Evolutionary conservation across 2,329 filamentous ascomycete genomes (phyloP).

Genomic region (Aureobasidium lini): DNA sequence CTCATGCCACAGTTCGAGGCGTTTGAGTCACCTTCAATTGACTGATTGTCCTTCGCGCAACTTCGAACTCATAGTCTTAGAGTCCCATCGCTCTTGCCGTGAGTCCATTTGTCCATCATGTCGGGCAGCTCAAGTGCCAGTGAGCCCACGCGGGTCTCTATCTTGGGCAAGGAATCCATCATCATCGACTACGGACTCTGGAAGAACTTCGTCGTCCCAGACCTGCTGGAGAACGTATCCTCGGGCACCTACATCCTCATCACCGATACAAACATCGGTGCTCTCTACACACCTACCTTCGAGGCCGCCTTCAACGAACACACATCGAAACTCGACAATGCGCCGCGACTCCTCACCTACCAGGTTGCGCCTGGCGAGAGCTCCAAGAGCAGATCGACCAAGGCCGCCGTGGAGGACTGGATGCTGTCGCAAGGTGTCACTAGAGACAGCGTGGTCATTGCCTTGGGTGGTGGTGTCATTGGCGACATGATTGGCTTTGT

Average conservation of each 20-base stretch:
- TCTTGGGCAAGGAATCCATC: constrained; percentile 84
- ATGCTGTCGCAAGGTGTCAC: constrained; percentile 88
- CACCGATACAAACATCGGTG: constrained; percentile 86
- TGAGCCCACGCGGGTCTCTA: constrained; percentile 57
- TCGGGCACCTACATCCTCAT: constrained; percentile 94
- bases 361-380: constrained; percentile 84
- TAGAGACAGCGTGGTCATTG: constrained; percentile 88
- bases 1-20: neutral
- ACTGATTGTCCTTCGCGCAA: neutral
- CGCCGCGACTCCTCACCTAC: constrained; percentile 69
- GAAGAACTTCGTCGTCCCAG: constrained; percentile 70
- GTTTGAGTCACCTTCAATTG: constrained; percentile 1
- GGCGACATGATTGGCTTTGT: constrained; percentile 98
- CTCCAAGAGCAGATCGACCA: constrained; percentile 88
- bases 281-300: constrained; percentile 75
- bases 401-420: constrained; percentile 96
- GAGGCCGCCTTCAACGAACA: constrained; percentile 52
- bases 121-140: constrained; percentile 9
- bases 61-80: neutral
- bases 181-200: constrained; percentile 88
- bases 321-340: constrained; percentile 37
- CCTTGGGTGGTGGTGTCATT: constrained; percentile 91
- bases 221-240: constrained; percentile 67
- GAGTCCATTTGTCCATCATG: constrained; percentile 4
- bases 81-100: neutral